phyloP scores from a whole-genome alignment of 345 rosid genomes.

The Populus nigra region DNA sequence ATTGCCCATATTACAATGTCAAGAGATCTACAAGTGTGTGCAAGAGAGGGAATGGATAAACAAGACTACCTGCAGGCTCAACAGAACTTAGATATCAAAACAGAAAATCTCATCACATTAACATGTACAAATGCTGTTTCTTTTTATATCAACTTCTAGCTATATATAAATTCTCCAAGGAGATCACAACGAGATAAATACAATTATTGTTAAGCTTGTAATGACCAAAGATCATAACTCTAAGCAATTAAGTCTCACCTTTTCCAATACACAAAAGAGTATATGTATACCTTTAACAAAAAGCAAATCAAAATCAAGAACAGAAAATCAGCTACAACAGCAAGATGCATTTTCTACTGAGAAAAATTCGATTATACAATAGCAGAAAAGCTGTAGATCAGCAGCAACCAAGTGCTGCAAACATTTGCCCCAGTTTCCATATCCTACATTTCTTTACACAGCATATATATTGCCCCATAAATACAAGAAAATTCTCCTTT shows the following conservation, averaged over 20 bases:
- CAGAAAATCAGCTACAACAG: constrained; percentile 32
- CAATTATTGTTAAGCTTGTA: not conserved
- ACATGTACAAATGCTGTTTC: not conserved
- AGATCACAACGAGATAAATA: not conserved
- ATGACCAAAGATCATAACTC: not conserved
- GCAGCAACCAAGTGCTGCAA: constrained; percentile 25
- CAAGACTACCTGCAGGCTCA: not conserved
- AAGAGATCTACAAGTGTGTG: not conserved
- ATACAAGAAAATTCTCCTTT: constrained; percentile 24
- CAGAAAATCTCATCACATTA: not conserved
- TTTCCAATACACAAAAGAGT: constrained; percentile 10
- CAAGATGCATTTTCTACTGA: constrained; percentile 39
- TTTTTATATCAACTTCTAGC: not conserved
- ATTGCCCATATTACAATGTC: not conserved
- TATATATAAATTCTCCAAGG: not conserved
- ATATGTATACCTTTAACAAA: constrained; percentile 13
- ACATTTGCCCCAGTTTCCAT: constrained; percentile 20
- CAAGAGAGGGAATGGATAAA: not conserved
- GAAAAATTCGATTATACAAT: constrained; percentile 39
- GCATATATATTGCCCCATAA: constrained; percentile 32
- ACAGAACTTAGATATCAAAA: not conserved
- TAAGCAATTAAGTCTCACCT: not conserved
- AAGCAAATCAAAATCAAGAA: constrained; percentile 8
- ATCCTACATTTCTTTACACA: constrained; percentile 50
- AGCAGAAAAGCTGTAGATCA: constrained; percentile 37